Evolutionary conservation across 2,329 filamentous ascomycete genomes (phyloP), one percentile per base, ranked within the genome.

Genomic region (Byssoonygena ceratinophila): DNA sequence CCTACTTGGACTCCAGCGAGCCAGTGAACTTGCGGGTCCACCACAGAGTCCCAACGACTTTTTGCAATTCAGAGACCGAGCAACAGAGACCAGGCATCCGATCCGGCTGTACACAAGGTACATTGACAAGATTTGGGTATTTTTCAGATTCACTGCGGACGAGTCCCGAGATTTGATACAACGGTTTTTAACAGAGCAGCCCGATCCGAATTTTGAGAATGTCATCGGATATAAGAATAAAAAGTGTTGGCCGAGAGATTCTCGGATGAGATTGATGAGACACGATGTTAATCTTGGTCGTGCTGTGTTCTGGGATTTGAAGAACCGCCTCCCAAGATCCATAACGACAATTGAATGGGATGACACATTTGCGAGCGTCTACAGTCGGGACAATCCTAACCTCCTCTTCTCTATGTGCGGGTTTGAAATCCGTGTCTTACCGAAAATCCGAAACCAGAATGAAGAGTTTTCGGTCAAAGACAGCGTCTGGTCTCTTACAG

Each of bases 171-270:
- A 98, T 63, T 76, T 98, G 44, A 98, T 98, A 54, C 92, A 98
- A 68, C 85, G 92, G 8, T 98, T 97, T 77, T 76, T 98, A 60
- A 98, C 94, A 0, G 94, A 98, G 66, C 91, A 98, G 64, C 92
- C 92, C 0, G 94, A 98, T 68, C 92, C 92, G 1, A 98, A 98
- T 66, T 98, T 98, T 59, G 92, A 98, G 67, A 98, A 98, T 59
- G 92, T 98, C 39, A 97, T 98, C 61, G 92, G 92, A 0, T 98
- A 97, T 71, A 90, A 87, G 74, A 98, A 94, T 72, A 98, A 98
- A 76, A 98, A 97, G 68, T 98, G 94, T 71, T 98, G 92, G 92
- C 94, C 92, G 39, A 82, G 92, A 62, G 92, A 98, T 67, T 96
- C 90, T 22, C 82, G 92, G 47, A 98, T 98, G 94, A 84, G 94